Conservation (phyloP, 441 rosid species). For the Adansonia gregorii region DNA sequence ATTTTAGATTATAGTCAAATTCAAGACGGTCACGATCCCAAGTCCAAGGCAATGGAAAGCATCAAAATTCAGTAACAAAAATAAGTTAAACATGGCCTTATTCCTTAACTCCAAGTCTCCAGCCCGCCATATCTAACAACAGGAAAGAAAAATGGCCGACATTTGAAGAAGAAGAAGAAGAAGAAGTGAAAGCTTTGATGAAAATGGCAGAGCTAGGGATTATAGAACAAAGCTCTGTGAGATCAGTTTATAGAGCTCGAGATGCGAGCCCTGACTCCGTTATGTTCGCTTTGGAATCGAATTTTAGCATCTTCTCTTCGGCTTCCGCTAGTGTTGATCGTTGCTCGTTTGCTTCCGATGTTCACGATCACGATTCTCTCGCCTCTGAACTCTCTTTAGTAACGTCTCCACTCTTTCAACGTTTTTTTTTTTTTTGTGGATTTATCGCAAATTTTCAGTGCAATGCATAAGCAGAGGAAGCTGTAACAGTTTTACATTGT, state of each 20-base stretch:
- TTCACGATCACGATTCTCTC: slow-evolving; percentile 64
- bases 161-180: not conserved
- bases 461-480: slow-evolving; percentile 24
- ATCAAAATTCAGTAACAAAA: no score
- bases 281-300: slow-evolving; percentile 75
- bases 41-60: no score
- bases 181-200: not conserved
- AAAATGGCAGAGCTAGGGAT: slow-evolving; percentile 41
- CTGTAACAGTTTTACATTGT: slow-evolving; percentile 16
- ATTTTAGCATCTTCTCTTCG: slow-evolving; percentile 81
- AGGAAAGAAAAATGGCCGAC: not conserved
- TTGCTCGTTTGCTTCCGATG: slow-evolving; percentile 84
- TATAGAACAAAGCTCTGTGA: slow-evolving; percentile 42
- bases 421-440: not conserved
- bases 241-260: slow-evolving; percentile 49
- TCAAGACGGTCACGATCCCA: no score
- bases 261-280: slow-evolving; percentile 82
- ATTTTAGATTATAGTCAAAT: no score
- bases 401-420: slow-evolving; percentile 12
- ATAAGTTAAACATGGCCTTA: no score
- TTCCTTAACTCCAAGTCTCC: no score
- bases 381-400: slow-evolving; percentile 72
- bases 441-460: not conserved
- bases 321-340: slow-evolving; percentile 88
- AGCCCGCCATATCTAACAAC: not conserved